phyloP scores from a whole-genome alignment of 106 monocot genomes.

The Chionographis japonica region DNA sequence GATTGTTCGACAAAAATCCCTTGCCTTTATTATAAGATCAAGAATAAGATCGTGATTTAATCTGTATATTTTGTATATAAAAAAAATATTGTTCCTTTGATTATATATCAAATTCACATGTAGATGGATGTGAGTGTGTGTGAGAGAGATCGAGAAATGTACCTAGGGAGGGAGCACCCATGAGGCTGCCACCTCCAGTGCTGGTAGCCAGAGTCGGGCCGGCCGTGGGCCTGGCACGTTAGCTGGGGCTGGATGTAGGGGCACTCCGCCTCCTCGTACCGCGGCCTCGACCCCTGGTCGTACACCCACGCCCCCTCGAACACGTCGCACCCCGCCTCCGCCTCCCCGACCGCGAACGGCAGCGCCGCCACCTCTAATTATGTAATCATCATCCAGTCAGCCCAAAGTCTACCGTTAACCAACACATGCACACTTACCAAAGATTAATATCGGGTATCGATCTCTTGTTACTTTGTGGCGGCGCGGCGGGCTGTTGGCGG shows the following conservation, averaged over 20 bases:
- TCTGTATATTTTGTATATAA: too few species aligned
- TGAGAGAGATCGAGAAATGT: background rate
- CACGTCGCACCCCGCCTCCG: constrained; percentile 42
- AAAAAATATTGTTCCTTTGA: too few species aligned
- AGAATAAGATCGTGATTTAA: too few species aligned
- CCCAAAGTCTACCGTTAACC: background rate
- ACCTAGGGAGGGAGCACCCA: constrained; percentile 74
- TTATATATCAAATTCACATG: too few species aligned
- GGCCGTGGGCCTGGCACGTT: constrained; percentile 76
- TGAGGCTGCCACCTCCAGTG: constrained; percentile 85
- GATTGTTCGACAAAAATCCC: too few species aligned
- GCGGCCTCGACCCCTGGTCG: constrained; percentile 56
- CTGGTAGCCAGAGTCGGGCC: constrained; percentile 72
- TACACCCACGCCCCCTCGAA: constrained; percentile 69
- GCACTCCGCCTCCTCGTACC: constrained; percentile 64
- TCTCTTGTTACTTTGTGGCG: background rate
- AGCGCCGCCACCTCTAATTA: constrained; percentile 24
- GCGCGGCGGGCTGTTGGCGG: background rate
- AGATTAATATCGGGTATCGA: too few species aligned
- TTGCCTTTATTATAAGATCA: too few species aligned
- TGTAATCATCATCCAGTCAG: constrained; percentile 3
- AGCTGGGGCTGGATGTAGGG: constrained; percentile 78
- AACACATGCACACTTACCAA: background rate
- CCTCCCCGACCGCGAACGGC: constrained; percentile 47
- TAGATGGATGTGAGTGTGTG: too few species aligned